phyloP scores from a whole-genome alignment of 2,329 filamentous ascomycete species.

The Ophiostoma sp. region DNA sequence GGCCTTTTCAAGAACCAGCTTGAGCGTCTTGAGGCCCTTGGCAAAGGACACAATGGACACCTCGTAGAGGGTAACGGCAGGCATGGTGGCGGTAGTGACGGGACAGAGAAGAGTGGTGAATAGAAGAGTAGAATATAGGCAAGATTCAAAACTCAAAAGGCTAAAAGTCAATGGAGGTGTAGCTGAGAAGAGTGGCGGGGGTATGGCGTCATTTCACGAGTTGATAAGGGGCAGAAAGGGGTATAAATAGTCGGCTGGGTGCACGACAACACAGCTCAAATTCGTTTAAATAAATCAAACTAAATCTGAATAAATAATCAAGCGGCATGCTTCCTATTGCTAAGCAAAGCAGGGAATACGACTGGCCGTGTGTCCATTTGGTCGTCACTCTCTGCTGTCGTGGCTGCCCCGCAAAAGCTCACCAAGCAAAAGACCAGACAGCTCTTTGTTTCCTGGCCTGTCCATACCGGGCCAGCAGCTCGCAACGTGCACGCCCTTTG shows the following conservation, averaged over 20 bases:
- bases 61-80: conserved; percentile 32
- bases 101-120: too few relatives aligned
- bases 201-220: conserved; percentile 18
- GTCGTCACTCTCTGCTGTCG: not conserved
- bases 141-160: not conserved
- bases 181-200: not conserved
- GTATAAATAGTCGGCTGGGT: conserved; percentile 1
- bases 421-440: too few relatives aligned
- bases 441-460: too few relatives aligned
- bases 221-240: not conserved
- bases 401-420: not conserved
- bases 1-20: conserved; percentile 33
- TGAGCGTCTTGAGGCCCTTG: conserved; percentile 29
- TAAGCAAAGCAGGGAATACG: conserved; percentile 6
- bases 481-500: too few relatives aligned
- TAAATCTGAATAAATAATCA: not conserved
- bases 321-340: not conserved
- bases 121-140: not conserved
- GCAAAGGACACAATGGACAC: conserved; percentile 29
- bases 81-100: conserved; percentile 26
- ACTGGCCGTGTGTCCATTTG: not conserved
- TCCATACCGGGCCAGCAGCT: too few relatives aligned
- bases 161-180: not conserved
- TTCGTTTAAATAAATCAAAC: not conserved
- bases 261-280: not conserved